Base-by-base conservation (phyloP, 306 rosid species). In the Dalbergia cultrata region DNA sequence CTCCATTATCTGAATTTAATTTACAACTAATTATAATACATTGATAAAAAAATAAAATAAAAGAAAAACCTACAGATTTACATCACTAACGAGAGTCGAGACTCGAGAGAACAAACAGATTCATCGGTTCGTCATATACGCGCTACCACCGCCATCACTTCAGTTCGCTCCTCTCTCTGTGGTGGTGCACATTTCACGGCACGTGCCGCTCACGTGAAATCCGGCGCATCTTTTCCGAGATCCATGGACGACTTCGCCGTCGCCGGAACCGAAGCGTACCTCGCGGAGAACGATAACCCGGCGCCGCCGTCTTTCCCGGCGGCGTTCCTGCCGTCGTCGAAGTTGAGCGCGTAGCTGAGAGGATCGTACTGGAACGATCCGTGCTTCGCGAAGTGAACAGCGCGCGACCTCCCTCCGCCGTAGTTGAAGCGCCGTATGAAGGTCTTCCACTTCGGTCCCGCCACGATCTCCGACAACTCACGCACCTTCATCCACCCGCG, bases 401-500 rank as follows among this genome's bases (percentile, higher is more conserved):
- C 16, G 2, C 80, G 80, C 18, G 43, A 62, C 60, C 41, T 57
- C 7, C 64, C 63, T 5, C 64, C 63, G 63, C 35, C 41, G 14
- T 37, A 84, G 7, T 82, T 84, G 78, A 94, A 88, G 9, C 90
- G 87, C 26, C 94, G 91, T 31, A 94, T 81, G 77, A 94, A 88
- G 12, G 92, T 92, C 81, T 88, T 94, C 98, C 95, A 94, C 67
- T 81, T 89, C 1, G 92, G 97, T 1, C 97, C 92, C 7, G 91
- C 95, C 2, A 89, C 77, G 14, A 89, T 52, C 85, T 92, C 92
- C 7, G 97, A 92, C 91, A 90, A 90, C 12, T 84, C 88, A 0
- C 90, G 86, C n/a, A 90, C 14, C 78, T 41, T 87, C 79, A 11
- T 94, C 89, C 90, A 87, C 0, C 97, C 83, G 0, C 84, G 80